Evolutionary conservation across 768 basidiomycete genomes (phyloP).

Genomic region (Termitomyces sp.): DNA sequence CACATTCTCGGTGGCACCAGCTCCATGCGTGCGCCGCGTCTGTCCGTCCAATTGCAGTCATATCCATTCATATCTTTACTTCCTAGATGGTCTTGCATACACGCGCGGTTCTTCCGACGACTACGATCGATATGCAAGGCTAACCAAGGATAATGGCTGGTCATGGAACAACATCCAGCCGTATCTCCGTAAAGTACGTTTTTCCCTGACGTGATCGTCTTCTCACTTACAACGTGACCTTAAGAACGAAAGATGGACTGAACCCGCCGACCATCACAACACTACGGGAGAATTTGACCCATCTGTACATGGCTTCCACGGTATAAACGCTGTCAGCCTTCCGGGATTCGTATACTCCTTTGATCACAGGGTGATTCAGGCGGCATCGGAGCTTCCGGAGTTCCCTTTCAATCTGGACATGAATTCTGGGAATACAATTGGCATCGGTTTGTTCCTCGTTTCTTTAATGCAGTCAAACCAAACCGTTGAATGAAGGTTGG

Average conservation of each 20-base stretch:
- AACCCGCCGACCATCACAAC: conserved; percentile 25
- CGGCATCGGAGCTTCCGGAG: conserved; percentile 19
- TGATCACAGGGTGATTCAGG: conserved; percentile 22
- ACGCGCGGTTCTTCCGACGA: conserved; percentile 28
- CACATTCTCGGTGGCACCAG: conserved; percentile 17
- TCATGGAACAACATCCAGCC: conserved; percentile 24
- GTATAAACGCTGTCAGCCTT: conserved; percentile 22
- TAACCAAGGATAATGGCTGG: conserved; percentile 25
- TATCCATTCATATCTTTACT: not conserved
- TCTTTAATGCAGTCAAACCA: not conserved
- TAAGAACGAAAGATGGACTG: conserved; percentile 21
- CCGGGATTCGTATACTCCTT: conserved; percentile 19
- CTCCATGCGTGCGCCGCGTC: conserved; percentile 8
- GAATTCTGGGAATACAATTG: conserved; percentile 20
- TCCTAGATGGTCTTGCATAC: conserved; percentile 13
- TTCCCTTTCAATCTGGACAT: conserved; percentile 20
- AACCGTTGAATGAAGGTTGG: conserved; percentile 13
- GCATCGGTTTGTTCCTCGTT: conserved; percentile 13
- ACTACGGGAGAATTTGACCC: conserved; percentile 11
- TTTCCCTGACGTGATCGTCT: not conserved
- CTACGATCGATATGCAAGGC: conserved; percentile 23
- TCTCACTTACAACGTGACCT: not conserved
- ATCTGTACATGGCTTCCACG: conserved; percentile 16
- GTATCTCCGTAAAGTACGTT: conserved; percentile 19
- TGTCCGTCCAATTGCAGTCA: not conserved